Conservation (phyloP, 106 monocot species). For the Xerophyta viscosa region DNA sequence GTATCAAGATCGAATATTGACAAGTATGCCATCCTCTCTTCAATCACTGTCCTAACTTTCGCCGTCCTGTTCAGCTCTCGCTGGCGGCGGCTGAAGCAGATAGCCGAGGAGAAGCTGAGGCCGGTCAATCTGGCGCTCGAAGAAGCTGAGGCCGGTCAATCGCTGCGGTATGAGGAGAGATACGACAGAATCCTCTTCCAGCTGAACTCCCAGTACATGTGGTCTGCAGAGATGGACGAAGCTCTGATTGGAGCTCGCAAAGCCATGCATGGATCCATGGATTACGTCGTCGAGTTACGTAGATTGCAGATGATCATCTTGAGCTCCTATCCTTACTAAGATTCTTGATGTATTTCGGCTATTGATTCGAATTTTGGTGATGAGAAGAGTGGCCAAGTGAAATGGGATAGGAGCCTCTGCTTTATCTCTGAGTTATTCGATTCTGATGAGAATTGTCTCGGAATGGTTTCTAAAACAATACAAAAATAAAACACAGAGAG, state of each 20-base stretch:
- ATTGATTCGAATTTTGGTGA: too few relatives aligned
- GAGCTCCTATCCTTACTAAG: slow-evolving; percentile 3
- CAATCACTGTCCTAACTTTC: too few relatives aligned
- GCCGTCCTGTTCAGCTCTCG: too few relatives aligned
- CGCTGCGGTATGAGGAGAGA: slow-evolving; percentile 14
- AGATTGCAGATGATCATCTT: slow-evolving; percentile 17
- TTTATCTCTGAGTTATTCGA: too few relatives aligned
- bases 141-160: slow-evolving; percentile 14
- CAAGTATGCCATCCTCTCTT: too few relatives aligned
- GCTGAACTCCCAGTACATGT: slow-evolving; percentile 18
- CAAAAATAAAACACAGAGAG: too few relatives aligned
- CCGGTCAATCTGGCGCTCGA: slow-evolving; percentile 9
- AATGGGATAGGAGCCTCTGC: too few relatives aligned
- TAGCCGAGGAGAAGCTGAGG: slow-evolving; percentile 11
- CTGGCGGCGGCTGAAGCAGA: slow-evolving; percentile 6
- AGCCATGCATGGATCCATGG: slow-evolving; percentile 14
- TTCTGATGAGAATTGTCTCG: too few relatives aligned
- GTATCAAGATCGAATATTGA: too few relatives aligned
- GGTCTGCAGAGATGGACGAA: slow-evolving; percentile 12
- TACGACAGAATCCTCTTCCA: slow-evolving; percentile 22
- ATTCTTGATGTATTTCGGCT: too few relatives aligned
- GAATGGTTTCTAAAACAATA: too few relatives aligned
- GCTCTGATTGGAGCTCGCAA: slow-evolving; percentile 11
- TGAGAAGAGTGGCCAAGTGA: too few relatives aligned
- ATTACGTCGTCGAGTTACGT: slow-evolving; percentile 4